Evolutionary conservation across 306 rosid species (phyloP), one percentile per base, ranked within the genome.

Genomic region (Argentina anserina): DNA sequence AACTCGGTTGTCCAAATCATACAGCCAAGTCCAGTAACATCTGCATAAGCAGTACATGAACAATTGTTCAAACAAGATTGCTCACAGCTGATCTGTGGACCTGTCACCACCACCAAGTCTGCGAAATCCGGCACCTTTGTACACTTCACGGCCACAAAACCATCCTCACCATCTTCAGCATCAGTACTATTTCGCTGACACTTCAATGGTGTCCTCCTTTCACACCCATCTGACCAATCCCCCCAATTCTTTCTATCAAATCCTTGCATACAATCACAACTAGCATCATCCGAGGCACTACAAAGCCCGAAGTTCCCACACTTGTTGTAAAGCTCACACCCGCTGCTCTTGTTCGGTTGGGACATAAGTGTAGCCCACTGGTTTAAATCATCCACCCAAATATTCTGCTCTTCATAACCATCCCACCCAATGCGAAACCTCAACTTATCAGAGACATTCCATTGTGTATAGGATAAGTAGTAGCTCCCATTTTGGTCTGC

Each of bases 111-210:
- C n/a, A 63, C 55, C 46, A 72, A 41, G 71, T 67, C 78, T 1
- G 89, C 90, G 11, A 87, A 93, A 63, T 93, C 98, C 0, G 98
- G 98, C 84, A 90, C 58, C 85, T 87, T 93, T 79, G 80, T 76
- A 26, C 65, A 33, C 17, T 9, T 67, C 3, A 39, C 31, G 7
- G 1, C 21, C 11, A 23, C 64, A 55, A 93, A 93, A 2, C 96
- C 96, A 78, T 93, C 98, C 26, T 67, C 86, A 50, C 53, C 78
- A 61, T 43, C 79, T 42, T 64, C 74, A 74, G 5, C 86, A 69
- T 10, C 65, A 37, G 43, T 37, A 23, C 63, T 68, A 67, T 53
- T 81, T 18, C 65, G 80, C 76, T 78, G 75, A 67, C 81, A 82
- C 84, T 80, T 84, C 61, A 90, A 79, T 0, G 18, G 67, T 0